Conservation (phyloP, 2,329 filamentous ascomycete genomes). For the Aureobasidium zeae region DNA sequence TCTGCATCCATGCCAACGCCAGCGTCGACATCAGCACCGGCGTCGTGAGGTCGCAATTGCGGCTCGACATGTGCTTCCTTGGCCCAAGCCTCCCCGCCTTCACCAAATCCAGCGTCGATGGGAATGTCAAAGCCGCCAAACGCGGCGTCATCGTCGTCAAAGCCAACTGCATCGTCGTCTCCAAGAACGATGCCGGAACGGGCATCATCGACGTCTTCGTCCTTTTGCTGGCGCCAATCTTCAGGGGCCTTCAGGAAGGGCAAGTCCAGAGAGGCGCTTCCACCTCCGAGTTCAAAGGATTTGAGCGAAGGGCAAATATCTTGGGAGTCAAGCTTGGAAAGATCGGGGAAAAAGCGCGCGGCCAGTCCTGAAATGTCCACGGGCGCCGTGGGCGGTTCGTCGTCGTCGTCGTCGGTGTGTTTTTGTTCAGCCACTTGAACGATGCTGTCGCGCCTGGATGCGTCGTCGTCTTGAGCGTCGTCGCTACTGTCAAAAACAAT, state of each 20-base stretch:
- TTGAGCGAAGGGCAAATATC: slow-evolving; percentile 94
- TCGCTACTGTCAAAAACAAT: slow-evolving; percentile 99
- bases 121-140: slow-evolving; percentile 53
- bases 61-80: slow-evolving; percentile 78
- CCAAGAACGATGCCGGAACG: slow-evolving; percentile 77
- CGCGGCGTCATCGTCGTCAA: slow-evolving; percentile 63
- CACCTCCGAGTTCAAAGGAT: slow-evolving; percentile 81
- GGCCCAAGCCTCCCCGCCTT: slow-evolving; percentile 94
- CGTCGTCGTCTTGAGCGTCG: slow-evolving; percentile 51
- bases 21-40: slow-evolving; percentile 40
- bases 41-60: slow-evolving; percentile 70
- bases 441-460: slow-evolving; percentile 29
- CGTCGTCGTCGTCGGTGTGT: slow-evolving; percentile 30
- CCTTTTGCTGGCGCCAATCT: slow-evolving; percentile 61
- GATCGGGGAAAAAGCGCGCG: slow-evolving; percentile 74
- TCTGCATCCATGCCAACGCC: slow-evolving; percentile 43
- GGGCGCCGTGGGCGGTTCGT: slow-evolving; percentile 50
- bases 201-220: slow-evolving; percentile 49
- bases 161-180: slow-evolving; percentile 73
- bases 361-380: slow-evolving; percentile 72
- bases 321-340: slow-evolving; percentile 67
- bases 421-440: slow-evolving; percentile 37
- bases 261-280: slow-evolving; percentile 75
- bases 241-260: slow-evolving; percentile 81
- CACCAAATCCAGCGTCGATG: slow-evolving; percentile 74